A percentile compares a stretch with the other conserved stretches of the same genome.
phyloP scores from a whole-genome alignment of 2,329 filamentous ascomycete genomes.

The Nothopassalora personata region DNA sequence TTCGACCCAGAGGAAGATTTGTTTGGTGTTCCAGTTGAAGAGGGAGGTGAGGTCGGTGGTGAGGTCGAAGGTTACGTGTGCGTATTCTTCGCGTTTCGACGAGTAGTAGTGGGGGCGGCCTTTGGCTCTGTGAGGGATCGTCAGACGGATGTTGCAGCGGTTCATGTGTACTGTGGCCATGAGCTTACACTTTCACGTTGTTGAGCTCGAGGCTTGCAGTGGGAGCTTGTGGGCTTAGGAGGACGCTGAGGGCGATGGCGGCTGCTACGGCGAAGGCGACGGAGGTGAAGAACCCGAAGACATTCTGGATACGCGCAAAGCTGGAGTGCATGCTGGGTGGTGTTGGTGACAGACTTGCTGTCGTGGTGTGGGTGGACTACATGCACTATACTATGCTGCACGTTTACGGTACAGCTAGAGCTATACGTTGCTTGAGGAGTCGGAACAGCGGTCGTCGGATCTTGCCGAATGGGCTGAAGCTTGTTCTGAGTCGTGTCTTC shows the following conservation, averaged over 20 bases:
- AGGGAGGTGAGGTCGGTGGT: conserved; percentile 85
- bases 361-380: not conserved
- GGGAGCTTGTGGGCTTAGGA: conserved; percentile 65
- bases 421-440: not conserved
- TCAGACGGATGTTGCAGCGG: not conserved
- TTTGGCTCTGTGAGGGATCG: conserved; percentile 61
- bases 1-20: conserved; percentile 93
- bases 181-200: conserved; percentile 76
- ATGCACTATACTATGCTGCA: not conserved
- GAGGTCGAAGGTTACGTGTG: conserved; percentile 86
- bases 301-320: conserved; percentile 78
- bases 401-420: not conserved
- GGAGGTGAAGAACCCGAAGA: conserved; percentile 97
- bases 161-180: not conserved
- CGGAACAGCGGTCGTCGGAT: not conserved
- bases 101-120: conserved; percentile 96
- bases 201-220: conserved; percentile 59
- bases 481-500: not conserved
- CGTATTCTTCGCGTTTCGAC: conserved; percentile 89
- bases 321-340: conserved; percentile 72
- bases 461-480: not conserved
- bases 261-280: conserved; percentile 76
- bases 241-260: conserved; percentile 74
- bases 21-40: conserved; percentile 99
- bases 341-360: conserved; percentile 1